Evolutionary conservation across 106 monocot genomes (phyloP), one percentile per base, ranked within the genome.

Genomic region (Acanthochlamys bracteata): DNA sequence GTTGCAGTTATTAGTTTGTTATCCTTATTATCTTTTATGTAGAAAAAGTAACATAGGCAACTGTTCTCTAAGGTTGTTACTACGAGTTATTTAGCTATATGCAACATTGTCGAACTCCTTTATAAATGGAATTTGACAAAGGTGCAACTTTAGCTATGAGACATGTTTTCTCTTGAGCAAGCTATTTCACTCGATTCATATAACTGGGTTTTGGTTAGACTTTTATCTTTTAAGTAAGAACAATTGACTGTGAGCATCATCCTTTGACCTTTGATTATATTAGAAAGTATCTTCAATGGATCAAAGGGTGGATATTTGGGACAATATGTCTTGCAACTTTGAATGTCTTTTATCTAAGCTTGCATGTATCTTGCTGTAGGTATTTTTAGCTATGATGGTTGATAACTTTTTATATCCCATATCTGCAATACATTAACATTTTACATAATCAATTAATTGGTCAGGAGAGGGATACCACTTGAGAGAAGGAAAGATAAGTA

Each of bases 81-180:
- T 99, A 75, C 74, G 14, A 21, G 70, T 51, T 81, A 69, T 71
- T 74, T 99, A 76, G 67, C 67, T 47, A 45, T 74, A 75, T 89
- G 81, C 73, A 92, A 88, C 59, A 49, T 98, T 60, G 39, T 86
- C 61, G 98, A 99, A 67, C 88, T 99, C 71, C 73, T 84, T 61
- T 83, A 92, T n/a, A 89, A 92, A 89, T 99, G 98, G 92, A 92
- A 99, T 66, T 75, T 99, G 73, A 99, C 98, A 33, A 99, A 89
- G 63, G 81, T 89, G 70, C 92, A 99, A 63, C 73, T 89, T 71
- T 79, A 89, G 7, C 75, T 99, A 39, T 92, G 98, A 66, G 92
- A 89, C 70, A 68, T 99, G 76, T 78, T 99, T 61, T 99, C 98
- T 56, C 98, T 92, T 15, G 98, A 99, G 33, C 75, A 78, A 42